Evolutionary conservation across 2,329 filamentous ascomycete species (phyloP), one percentile per base, ranked within the genome.

Genomic region (Metarhizium album): DNA sequence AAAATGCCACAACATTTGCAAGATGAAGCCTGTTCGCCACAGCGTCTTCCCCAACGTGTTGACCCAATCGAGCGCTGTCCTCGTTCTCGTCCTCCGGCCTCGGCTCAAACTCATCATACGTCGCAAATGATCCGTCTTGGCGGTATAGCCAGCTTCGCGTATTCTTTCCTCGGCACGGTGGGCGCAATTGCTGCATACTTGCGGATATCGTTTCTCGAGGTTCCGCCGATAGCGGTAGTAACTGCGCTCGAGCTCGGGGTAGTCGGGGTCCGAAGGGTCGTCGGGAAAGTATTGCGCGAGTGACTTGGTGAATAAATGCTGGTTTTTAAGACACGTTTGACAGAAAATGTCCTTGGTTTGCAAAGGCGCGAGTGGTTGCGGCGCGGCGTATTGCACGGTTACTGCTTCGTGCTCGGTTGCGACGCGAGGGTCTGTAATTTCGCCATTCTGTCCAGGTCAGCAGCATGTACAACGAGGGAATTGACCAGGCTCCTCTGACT

Each of bases 361-460:
- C 23, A 62, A 57, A 3, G 61, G 51, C 20, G 16, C 53, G 48
- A 45, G 59, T 50, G 58, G 71, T 57, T 55, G 69, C 69, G 45
- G 71, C 60, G 48, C 69, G 48, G 72, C 76, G 64, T 73, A 83
- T 52, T 70, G 67, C n/a, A 69, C 62, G 38, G 65, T 62, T 54
- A 68, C 63, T 50, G 71, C 64, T 60, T 71, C 65, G 54, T 67
- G 56, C 59, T 70, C 52, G 52, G 79, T 79, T 20, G 76, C 70
- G 23, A 83, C 74, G 2, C 88, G 90, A 24, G 90, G 88, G 66
- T 98, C 91, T 51, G 87, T 86, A 57, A 97, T 93, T 47, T 94
- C 83, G 61, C 91, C 91, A 64, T 88, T 81, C 86, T 93, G 61
- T n/a, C 20, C 47, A 35, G 23, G 29, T 40, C 11, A 23, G 14